Conservation (phyloP, 2,329 filamentous ascomycete genomes). For the Calonectria naviculata region DNA sequence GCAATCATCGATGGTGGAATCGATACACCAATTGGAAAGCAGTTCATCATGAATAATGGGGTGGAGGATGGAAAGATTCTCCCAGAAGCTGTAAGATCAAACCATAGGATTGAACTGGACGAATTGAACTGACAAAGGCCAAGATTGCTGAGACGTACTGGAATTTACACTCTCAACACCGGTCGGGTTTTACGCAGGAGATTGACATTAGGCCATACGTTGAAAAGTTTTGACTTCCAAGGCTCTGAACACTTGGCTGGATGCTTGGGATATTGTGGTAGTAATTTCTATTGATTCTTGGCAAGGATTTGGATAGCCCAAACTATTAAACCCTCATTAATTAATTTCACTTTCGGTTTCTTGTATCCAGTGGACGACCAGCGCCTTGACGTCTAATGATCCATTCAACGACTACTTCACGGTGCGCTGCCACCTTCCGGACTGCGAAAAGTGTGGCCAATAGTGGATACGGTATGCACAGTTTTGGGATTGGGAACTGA, state of each 20-base stretch:
- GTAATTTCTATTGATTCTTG: no score
- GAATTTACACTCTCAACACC: constrained; percentile 83
- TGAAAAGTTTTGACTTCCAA: constrained; percentile 92
- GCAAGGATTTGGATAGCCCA: no score
- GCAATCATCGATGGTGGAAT: constrained; percentile 88
- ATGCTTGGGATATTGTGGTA: no score
- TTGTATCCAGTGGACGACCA: no score
- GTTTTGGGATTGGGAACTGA: no score
- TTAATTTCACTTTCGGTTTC: no score
- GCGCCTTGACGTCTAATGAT: no score
- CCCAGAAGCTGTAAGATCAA: constrained; percentile 70
- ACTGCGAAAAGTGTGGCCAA: no score
- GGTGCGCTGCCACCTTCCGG: no score
- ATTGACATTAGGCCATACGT: constrained; percentile 83
- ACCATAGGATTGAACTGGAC: neutral
- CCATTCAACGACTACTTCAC: no score
- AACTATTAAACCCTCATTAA: no score
- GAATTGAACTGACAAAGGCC: constrained; percentile 16
- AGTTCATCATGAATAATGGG: constrained; percentile 55
- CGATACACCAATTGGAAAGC: constrained; percentile 78
- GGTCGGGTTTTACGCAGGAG: constrained; percentile 84
- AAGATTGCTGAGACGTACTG: constrained; percentile 91
- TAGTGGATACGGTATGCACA: no score
- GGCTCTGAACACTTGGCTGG: constrained; percentile 52
- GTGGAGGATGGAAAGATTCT: constrained; percentile 73